Conservation (phyloP, 2,329 filamentous ascomycete species). For the Tolypocladium endophyticum region DNA sequence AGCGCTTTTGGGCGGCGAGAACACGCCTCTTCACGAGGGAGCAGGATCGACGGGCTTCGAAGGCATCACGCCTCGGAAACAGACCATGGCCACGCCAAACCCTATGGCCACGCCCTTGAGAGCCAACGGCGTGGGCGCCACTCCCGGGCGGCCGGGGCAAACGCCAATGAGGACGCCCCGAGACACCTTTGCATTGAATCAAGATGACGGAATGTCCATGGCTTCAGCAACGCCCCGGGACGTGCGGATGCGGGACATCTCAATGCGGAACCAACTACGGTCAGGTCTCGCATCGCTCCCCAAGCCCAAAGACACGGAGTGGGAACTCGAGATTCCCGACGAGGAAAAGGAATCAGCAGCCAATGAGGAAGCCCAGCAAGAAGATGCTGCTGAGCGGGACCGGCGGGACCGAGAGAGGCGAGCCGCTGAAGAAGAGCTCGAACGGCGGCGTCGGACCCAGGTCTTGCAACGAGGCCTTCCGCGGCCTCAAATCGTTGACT, state of each 20-base stretch:
- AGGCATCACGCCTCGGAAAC: conserved; percentile 68
- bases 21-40: conserved; percentile 78
- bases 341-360: conserved; percentile 54
- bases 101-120: conserved; percentile 85
- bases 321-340: conserved; percentile 86
- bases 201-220: conserved; percentile 55
- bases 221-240: conserved; percentile 70
- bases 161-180: conserved; percentile 83
- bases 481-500: conserved; percentile 62
- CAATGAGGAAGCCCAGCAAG: conserved; percentile 39
- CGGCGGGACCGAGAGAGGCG: conserved; percentile 62
- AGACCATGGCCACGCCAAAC: conserved; percentile 83
- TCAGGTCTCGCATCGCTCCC: conserved; percentile 72
- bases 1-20: conserved; percentile 85
- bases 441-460: conserved; percentile 76
- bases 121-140: conserved; percentile 55
- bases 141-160: conserved; percentile 58
- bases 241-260: conserved; percentile 58
- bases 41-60: conserved; percentile 78
- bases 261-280: conserved; percentile 57
- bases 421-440: conserved; percentile 63
- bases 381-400: conserved; percentile 63
- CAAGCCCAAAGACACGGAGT: conserved; percentile 86
- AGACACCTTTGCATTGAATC: conserved; percentile 78
- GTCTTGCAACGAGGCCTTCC: conserved; percentile 83